Evolutionary conservation across 352 stramenopile species (phyloP).

Genomic region (Saprolegnia parasitica): DNA sequence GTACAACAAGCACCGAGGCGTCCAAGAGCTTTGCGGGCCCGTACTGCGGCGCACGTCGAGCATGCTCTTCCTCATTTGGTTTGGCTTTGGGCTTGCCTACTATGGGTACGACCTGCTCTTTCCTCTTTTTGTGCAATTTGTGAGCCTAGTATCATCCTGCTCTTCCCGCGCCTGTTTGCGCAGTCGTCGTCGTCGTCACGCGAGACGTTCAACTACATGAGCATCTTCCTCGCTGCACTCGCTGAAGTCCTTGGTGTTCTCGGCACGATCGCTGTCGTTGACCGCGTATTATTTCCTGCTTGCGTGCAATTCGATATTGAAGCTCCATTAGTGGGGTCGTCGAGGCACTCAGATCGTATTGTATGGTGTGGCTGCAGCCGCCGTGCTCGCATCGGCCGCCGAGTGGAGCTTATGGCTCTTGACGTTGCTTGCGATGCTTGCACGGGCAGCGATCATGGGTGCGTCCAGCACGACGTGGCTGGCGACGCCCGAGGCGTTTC

Average conservation of each 20-base stretch:
- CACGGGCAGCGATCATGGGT: constrained; percentile 23
- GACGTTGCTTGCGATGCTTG: constrained; percentile 25
- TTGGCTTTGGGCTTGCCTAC: constrained; percentile 27
- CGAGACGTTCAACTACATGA: constrained; percentile 24
- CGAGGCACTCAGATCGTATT: constrained; percentile 16
- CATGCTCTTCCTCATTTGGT: constrained; percentile 25
- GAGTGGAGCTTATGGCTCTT: neutral
- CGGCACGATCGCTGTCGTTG: constrained; percentile 25
- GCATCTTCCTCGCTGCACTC: constrained; percentile 24
- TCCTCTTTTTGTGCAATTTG: neutral
- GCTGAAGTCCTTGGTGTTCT: constrained; percentile 24
- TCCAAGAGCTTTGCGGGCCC: constrained; percentile 10
- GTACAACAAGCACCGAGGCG: constrained; percentile 10
- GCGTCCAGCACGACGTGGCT: constrained; percentile 28
- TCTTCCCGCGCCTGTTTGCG: constrained; percentile 25
- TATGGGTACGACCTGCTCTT: constrained; percentile 24
- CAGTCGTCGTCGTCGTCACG: neutral
- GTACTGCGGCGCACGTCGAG: constrained; percentile 1
- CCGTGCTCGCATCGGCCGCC: constrained; percentile 11
- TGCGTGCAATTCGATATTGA: neutral
- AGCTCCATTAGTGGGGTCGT: neutral
- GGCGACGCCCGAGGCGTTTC: constrained; percentile 26
- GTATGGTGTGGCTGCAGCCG: constrained; percentile 2
- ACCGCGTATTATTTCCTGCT: constrained; percentile 9
- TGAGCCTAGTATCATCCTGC: constrained; percentile 24